A percentile compares a stretch with the other conserved stretches of the same genome.
Conservation (phyloP, 2,329 filamentous ascomycete species). For the Samsoniella hepiali region DNA sequence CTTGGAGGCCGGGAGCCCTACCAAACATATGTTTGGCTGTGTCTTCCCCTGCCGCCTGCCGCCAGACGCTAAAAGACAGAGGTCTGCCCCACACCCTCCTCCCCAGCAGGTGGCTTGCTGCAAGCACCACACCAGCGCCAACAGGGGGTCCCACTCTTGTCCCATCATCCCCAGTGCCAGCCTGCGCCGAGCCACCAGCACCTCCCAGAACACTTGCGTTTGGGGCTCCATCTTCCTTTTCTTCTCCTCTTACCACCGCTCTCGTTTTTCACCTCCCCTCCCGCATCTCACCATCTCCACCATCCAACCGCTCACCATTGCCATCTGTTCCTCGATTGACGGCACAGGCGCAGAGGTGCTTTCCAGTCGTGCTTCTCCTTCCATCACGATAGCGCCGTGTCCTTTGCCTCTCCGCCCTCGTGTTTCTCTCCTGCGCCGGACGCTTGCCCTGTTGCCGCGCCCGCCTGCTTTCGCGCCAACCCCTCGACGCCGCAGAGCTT, state of each 20-base stretch:
- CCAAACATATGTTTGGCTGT: no score
- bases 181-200: slow-evolving; percentile 5
- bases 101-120: background rate
- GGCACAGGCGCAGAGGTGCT: slow-evolving; percentile 7
- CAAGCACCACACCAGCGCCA: slow-evolving; percentile 11
- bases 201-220: slow-evolving; percentile 11
- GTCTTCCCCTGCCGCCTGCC: slow-evolving; percentile 10
- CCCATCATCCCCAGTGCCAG: slow-evolving; percentile 15
- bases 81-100: background rate
- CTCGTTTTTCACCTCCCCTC: slow-evolving; percentile 12
- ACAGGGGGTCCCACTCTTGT: slow-evolving; percentile 14
- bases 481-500: background rate
- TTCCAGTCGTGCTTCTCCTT: background rate
- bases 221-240: slow-evolving; percentile 16
- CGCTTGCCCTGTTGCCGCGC: background rate
- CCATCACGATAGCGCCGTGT: slow-evolving; percentile 8
- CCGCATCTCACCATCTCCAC: slow-evolving; percentile 12
- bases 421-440: background rate
- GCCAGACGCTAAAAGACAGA: slow-evolving; percentile 14
- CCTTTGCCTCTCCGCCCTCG: background rate
- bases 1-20: background rate
- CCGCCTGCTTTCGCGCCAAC: background rate
- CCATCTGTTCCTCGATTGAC: background rate
- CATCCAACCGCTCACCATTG: slow-evolving; percentile 10
- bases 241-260: slow-evolving; percentile 5